A percentile compares a stretch with the other conserved stretches of the same genome.
phyloP scores from a whole-genome alignment of 2,329 filamentous ascomycete species.

The Blastomyces emzantsi region DNA sequence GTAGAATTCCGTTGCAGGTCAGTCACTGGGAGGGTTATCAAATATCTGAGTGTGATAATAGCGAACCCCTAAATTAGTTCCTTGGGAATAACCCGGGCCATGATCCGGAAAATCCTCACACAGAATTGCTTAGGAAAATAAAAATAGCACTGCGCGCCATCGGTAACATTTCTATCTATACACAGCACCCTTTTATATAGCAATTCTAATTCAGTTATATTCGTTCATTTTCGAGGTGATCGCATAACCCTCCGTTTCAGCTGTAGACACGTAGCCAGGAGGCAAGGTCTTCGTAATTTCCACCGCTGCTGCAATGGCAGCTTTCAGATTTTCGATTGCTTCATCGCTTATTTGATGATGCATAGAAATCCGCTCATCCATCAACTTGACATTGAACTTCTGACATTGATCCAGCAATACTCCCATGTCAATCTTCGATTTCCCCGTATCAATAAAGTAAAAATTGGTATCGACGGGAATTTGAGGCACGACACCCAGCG shows the following conservation, averaged over 20 bases:
- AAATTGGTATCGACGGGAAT: constrained; percentile 27
- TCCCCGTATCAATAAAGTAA: constrained; percentile 20
- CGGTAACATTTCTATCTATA: background rate
- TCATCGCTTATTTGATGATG: constrained; percentile 27
- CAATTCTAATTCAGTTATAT: constrained; percentile 17
- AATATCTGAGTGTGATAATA: background rate
- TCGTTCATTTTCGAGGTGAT: constrained; percentile 24
- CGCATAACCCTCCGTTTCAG: constrained; percentile 17
- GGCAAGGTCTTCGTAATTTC: constrained; percentile 19
- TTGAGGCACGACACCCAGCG: constrained; percentile 44
- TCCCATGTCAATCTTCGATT: constrained; percentile 20
- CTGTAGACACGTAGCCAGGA: constrained; percentile 15
- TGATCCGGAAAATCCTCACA: background rate
- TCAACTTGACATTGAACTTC: constrained; percentile 20
- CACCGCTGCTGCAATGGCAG: constrained; percentile 20
- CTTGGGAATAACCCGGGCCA: background rate
- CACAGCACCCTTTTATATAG: background rate
- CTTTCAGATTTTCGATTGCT: constrained; percentile 24
- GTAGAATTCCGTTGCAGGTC: background rate
- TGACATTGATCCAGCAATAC: constrained; percentile 21
- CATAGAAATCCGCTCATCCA: constrained; percentile 22
- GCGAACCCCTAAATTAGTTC: background rate
- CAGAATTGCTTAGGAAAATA: background rate
- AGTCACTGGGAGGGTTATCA: background rate
- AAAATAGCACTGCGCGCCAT: background rate